Evolutionary conservation across 768 basidiomycete genomes (phyloP), one percentile per base, ranked within the genome.

Genomic region (Termitomyces titanicus): DNA sequence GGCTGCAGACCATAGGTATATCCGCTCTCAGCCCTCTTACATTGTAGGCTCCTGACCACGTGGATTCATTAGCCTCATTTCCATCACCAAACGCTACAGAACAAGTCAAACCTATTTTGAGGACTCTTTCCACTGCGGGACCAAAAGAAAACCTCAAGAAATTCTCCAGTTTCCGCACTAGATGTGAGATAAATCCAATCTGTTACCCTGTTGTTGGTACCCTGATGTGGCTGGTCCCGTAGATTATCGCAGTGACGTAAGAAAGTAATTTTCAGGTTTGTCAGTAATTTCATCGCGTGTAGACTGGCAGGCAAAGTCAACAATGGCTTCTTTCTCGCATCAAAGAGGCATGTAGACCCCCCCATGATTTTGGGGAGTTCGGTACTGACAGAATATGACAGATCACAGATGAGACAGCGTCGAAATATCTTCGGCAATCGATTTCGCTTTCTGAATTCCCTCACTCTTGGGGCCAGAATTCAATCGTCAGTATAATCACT

Each of bases 391-490:
- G 22, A 45, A 35, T n/a, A 34, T 52, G 31, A 46, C 60, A 91
- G 89, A 82, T 87, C 57, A 93, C 91, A 2, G 61, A 71, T 35
- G 67, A 85, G 61, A 82, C 74, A 55, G 89, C 85, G 13, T 79
- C 84, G 4, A 67, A 81, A 39, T 74, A 77, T 31, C 71, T 93
- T 47, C 79, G 72, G 43, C 63, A 78, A 44, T 61, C 68, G 15
- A 89, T 96, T 62, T 79, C 79, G 6, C 69, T 93, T 54, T 72
- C 76, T 24, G 92, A 92, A 68, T 93, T 94, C 62, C 53, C 72
- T 47, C 92, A 94, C 67, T 71, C 82, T 2, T 94, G 93, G 94
- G 86, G 86, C 10, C 94, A 97, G 76, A 86, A 89, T 69, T 80
- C 81, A 49, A 84, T 92, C 57, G 85, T 88, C 65, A 56, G 84